Evolutionary conservation across 768 basidiomycete species (phyloP).

Genomic region (Gyrodon lividus): DNA sequence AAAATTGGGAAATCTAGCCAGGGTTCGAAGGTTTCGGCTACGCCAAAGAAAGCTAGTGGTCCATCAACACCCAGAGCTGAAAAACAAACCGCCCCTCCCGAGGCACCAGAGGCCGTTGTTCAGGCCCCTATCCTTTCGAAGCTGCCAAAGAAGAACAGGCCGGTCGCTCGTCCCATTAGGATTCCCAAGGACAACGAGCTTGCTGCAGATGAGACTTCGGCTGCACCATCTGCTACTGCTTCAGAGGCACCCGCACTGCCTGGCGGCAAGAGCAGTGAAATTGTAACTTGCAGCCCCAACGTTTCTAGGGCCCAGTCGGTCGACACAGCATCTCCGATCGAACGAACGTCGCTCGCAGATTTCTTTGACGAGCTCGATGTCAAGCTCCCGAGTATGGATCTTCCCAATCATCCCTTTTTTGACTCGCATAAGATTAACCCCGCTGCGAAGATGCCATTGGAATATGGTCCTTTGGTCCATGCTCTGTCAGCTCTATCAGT

Average conservation of each 20-base stretch:
- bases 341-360: slow-evolving; percentile 54
- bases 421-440: slow-evolving; percentile 69
- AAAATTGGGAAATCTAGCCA: slow-evolving; percentile 24
- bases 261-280: slow-evolving; percentile 29
- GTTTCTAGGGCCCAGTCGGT: slow-evolving; percentile 63
- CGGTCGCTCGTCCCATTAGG: slow-evolving; percentile 54
- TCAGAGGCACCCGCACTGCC: slow-evolving; percentile 48
- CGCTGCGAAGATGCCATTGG: slow-evolving; percentile 76
- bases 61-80: slow-evolving; percentile 3
- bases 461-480: slow-evolving; percentile 83
- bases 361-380: slow-evolving; percentile 68
- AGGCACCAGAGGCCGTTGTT: slow-evolving; percentile 35
- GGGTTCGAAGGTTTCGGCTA: slow-evolving; percentile 21
- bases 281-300: slow-evolving; percentile 47
- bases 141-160: slow-evolving; percentile 82
- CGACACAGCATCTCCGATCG: slow-evolving; percentile 45
- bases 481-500: slow-evolving; percentile 84
- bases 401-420: slow-evolving; percentile 74
- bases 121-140: slow-evolving; percentile 79
- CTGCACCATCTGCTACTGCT: slow-evolving; percentile 42
- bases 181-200: slow-evolving; percentile 60
- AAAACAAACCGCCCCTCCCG: slow-evolving; percentile 22
- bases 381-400: slow-evolving; percentile 59
- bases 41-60: slow-evolving; percentile 14
- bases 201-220: slow-evolving; percentile 40